Conservation (phyloP, 352 stramenopile species). For the Phytopythium sindhum region DNA sequence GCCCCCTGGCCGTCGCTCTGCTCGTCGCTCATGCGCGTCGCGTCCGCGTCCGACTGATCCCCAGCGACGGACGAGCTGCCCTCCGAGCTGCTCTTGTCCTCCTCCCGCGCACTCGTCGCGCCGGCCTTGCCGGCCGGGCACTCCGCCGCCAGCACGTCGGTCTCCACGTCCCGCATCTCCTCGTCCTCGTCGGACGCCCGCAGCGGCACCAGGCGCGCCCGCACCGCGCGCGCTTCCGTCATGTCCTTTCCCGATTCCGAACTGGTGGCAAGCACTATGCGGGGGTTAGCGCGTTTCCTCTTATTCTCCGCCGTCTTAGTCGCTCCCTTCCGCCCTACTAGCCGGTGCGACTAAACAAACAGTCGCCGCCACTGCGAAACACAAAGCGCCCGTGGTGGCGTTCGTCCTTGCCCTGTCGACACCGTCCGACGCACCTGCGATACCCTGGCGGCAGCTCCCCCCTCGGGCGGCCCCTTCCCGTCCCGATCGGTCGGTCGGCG, state of each 20-base stretch:
- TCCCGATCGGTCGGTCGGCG: too few relatives aligned
- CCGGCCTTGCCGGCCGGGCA: too few relatives aligned
- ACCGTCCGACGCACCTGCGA: not conserved
- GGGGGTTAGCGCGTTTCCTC: not conserved
- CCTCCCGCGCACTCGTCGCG: not conserved
- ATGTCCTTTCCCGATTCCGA: not conserved
- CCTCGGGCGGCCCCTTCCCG: too few relatives aligned
- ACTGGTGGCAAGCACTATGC: not conserved
- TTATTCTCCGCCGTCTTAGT: not conserved
- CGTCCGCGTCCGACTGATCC: not conserved
- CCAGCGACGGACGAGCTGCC: not conserved
- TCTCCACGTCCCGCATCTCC: constrained; percentile 2
- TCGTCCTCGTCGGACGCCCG: not conserved
- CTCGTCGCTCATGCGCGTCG: not conserved
- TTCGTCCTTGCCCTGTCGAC: too few relatives aligned
- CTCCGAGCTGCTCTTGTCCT: not conserved
- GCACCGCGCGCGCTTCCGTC: not conserved
- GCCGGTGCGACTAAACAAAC: not conserved
- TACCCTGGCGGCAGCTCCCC: not conserved
- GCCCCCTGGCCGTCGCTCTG: not conserved
- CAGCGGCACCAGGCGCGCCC: not conserved
- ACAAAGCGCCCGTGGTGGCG: not conserved
- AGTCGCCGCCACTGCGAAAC: too few relatives aligned
- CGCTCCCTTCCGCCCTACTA: not conserved
- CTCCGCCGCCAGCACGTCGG: not conserved